These are phyloP conservation scores for Fusarium sp. DNA, from an alignment of 2,329 filamentous ascomycete genomes.

Conservation along the genomic window DNA sequence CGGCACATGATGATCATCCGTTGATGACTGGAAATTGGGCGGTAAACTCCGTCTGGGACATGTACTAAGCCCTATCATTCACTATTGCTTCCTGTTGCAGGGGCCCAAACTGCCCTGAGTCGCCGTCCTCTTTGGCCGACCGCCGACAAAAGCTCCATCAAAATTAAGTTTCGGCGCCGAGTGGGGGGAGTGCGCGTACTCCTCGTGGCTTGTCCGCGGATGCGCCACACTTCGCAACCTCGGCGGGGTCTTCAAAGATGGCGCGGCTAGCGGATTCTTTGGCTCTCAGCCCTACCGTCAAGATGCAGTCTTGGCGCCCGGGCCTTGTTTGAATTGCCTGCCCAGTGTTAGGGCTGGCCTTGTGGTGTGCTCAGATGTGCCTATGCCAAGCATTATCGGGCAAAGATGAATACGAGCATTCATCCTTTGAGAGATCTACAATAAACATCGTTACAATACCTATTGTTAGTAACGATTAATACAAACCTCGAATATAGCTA, in stretches of 20 bases:
- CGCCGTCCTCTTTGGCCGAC: slow-evolving; percentile 16
- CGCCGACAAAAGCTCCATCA: slow-evolving; percentile 1
- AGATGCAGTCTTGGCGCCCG: slow-evolving; percentile 19
- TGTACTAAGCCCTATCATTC: slow-evolving; percentile 40
- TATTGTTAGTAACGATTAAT: slow-evolving; percentile 9
- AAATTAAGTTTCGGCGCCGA: slow-evolving; percentile 25
- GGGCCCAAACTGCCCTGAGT: slow-evolving; percentile 26
- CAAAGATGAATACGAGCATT: not conserved
- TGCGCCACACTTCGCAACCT: slow-evolving; percentile 19
- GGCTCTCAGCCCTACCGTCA: slow-evolving; percentile 29
- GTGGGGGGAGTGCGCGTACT: slow-evolving; percentile 14
- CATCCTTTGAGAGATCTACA: not conserved
- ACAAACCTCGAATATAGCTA: not conserved
- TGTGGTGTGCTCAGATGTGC: slow-evolving; percentile 18
- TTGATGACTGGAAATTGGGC: slow-evolving; percentile 8
- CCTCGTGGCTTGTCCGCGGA: slow-evolving; percentile 10
- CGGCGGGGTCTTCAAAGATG: not conserved
- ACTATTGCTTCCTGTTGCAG: slow-evolving; percentile 7
- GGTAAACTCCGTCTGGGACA: slow-evolving; percentile 13
- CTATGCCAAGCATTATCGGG: not conserved
- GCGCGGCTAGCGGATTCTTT: slow-evolving; percentile 16
- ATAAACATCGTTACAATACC: slow-evolving; percentile 22
- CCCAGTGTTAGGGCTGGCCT: slow-evolving; percentile 21
- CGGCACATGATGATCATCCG: slow-evolving; percentile 16
- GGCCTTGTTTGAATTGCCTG: slow-evolving; percentile 23